phyloP scores from a whole-genome alignment of 2,329 filamentous ascomycete genomes.

The Nemania bipapillata region DNA sequence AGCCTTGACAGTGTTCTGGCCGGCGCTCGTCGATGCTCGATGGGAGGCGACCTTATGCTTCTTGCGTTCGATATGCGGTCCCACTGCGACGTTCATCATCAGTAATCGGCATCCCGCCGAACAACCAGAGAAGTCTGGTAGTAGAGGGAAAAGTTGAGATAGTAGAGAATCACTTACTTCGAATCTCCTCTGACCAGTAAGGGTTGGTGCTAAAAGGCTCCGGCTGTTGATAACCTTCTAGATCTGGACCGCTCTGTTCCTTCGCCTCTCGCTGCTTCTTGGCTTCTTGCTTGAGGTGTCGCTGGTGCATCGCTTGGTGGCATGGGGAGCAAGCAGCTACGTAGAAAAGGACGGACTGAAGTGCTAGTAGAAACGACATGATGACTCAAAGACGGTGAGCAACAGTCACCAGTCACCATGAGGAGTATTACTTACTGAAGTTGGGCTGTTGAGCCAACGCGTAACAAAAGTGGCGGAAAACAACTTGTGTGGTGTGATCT shows the following conservation, averaged over 20 bases:
- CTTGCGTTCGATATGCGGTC: constrained; percentile 70
- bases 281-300: constrained; percentile 76
- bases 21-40: constrained; percentile 66
- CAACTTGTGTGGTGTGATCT: background rate
- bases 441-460: background rate
- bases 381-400: background rate
- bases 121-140: background rate
- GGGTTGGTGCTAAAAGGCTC: constrained; percentile 86
- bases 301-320: constrained; percentile 73
- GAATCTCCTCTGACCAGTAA: constrained; percentile 89
- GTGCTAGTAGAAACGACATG: constrained; percentile 67
- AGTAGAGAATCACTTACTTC: constrained; percentile 48
- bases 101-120: constrained; percentile 1
- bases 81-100: constrained; percentile 57
- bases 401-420: background rate
- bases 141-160: background rate
- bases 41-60: constrained; percentile 70
- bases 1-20: background rate
- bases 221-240: constrained; percentile 79
- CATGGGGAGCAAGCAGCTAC: constrained; percentile 82
- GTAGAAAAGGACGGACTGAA: constrained; percentile 83
- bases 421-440: background rate
- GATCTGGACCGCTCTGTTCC: constrained; percentile 74
- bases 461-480: background rate
- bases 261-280: constrained; percentile 71